phyloP scores from a whole-genome alignment of 176 grass and related monocot genomes.

The Triticum timopheevii region DNA sequence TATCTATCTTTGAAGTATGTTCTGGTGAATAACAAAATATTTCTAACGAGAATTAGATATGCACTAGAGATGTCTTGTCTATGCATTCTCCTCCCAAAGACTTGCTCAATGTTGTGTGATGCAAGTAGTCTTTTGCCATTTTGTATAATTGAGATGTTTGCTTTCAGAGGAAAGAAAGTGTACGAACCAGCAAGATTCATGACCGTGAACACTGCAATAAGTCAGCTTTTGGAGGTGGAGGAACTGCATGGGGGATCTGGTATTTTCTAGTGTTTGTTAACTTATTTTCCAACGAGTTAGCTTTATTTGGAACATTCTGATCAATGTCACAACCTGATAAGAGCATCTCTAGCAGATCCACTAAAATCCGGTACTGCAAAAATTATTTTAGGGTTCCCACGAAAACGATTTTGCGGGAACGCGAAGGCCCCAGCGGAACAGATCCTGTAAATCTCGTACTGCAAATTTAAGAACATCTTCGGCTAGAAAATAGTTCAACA shows the following conservation, averaged over 20 bases:
- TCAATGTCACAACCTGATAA: background rate
- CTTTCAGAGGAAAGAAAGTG: slow-evolving; percentile 81
- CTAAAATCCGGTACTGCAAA: no score
- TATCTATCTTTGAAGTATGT: background rate
- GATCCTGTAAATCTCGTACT: no score
- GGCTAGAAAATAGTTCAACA: no score
- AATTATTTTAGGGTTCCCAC: no score
- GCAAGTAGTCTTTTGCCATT: background rate
- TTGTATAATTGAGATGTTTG: slow-evolving; percentile 1
- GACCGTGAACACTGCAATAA: slow-evolving; percentile 86
- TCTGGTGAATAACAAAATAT: background rate
- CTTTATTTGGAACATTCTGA: background rate
- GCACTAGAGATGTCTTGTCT: background rate
- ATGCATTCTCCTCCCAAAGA: background rate
- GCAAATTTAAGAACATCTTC: no score
- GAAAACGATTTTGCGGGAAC: no score
- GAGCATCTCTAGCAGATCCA: no score
- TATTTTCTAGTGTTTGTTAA: slow-evolving; percentile 19
- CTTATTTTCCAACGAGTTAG: background rate
- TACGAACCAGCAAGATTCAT: slow-evolving; percentile 95
- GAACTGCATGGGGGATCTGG: slow-evolving; percentile 50
- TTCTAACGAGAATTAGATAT: background rate
- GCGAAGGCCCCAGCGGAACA: no score
- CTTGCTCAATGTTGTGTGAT: background rate
- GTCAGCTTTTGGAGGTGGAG: slow-evolving; percentile 92